These are phyloP conservation scores for Rhizoclosmatium globosum DNA, from an alignment of 192 early-diverging fungal genomes.

Conservation along the genomic window DNA sequence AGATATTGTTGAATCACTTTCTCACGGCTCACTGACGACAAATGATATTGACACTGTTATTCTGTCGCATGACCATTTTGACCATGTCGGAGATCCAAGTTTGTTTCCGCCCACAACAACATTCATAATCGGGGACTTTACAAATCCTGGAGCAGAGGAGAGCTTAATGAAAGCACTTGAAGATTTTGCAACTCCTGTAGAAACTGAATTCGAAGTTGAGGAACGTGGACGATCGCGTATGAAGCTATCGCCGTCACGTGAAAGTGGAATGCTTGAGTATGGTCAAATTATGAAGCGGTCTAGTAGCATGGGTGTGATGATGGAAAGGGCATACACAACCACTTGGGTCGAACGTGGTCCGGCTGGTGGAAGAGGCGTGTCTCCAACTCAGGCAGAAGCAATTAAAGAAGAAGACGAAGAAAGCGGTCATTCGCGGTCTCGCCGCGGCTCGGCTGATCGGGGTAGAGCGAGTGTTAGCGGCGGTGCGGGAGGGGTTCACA, in stretches of 20 bases:
- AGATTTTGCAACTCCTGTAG: background rate
- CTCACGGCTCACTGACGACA: background rate
- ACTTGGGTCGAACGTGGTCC: background rate
- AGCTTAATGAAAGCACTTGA: background rate
- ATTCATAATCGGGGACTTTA: constrained; percentile 8
- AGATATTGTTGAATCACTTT: constrained; percentile 10
- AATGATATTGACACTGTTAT: constrained; percentile 8
- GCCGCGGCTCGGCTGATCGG: background rate
- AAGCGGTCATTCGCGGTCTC: background rate
- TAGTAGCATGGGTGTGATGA: background rate
- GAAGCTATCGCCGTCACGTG: background rate
- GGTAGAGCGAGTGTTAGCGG: no score
- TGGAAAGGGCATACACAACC: background rate
- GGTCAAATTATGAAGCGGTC: background rate
- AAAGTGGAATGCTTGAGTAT: background rate
- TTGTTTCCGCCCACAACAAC: constrained; percentile 1
- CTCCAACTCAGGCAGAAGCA: background rate
- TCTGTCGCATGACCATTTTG: constrained; percentile 21
- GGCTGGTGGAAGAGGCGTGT: background rate
- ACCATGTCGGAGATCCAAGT: constrained; percentile 5
- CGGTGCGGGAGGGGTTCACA: no score
- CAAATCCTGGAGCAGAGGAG: background rate
- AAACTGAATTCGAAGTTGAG: background rate
- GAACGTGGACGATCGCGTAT: background rate
- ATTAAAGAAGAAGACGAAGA: background rate